Evolutionary conservation across 1,284 basidiomycete genomes (phyloP), one percentile per base, ranked within the genome.

Genomic region (Ceratobasidium sp.): DNA sequence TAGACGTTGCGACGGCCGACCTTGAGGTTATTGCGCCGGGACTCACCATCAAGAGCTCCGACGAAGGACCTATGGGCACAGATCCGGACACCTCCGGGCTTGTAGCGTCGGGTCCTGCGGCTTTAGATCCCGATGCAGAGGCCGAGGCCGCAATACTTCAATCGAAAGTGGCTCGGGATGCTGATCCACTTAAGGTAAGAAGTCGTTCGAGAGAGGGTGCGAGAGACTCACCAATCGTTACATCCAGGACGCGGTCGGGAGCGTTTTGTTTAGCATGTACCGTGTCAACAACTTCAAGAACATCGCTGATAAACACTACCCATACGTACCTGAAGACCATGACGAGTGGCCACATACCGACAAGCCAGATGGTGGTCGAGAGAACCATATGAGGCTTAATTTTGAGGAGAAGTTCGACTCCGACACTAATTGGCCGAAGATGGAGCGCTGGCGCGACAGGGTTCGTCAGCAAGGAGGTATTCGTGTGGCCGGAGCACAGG

Each of bases 201-300:
- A 3, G 26, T 40, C n/a, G 13, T 61, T 4, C n/a, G 33, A 33
- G 13, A 40, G 39, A 63, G 33, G 26, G 26, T 40, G 39, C 6
- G 20, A 40, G 13, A 33, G 15, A 63, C 61, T 18, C n/a, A 42
- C 61, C 9, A 39, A 18, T 53, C n/a, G 20, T 20, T 20, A 20
- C 18, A 6, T 42, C 7, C 39, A 63, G 61, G 61, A 63, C 15
- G 61, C 61, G 6, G 61, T 63, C 15, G 39, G 33, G 9, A 63
- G 42, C 9, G 61, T 63, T 18, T 23, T 63, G 39, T 63, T 39
- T 42, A 63, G 33, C 61, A 6, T 63, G 33, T 63, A 63, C 18
- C 61, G 61, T 23, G 61, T 63, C 61, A n/a, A 39, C 12, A 63
- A 63, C 18, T 42, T 63, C 61, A 63, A 42, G 33, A 63, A 63